Evolutionary conservation across 257 asterid species (phyloP).

Genomic region (Hygrophila difformis): DNA sequence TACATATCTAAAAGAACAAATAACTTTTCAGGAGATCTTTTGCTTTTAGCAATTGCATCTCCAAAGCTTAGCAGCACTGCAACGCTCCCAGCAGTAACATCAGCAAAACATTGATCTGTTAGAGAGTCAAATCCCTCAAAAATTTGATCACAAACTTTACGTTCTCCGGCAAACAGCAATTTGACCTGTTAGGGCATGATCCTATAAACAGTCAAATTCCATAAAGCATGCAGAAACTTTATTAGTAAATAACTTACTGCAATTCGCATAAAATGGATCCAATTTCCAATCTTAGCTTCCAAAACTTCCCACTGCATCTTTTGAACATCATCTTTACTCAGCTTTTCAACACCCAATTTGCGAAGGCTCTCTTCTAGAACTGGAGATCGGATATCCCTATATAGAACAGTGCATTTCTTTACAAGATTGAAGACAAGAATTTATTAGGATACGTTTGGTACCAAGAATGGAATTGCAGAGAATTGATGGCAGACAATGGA

Average conservation of each 20-base stretch:
- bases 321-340: conserved; percentile 96
- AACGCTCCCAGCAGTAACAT: conserved; percentile 86
- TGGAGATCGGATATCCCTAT: conserved; percentile 81
- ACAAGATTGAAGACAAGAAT: neutral
- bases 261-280: conserved; percentile 99
- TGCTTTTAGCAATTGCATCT: conserved; percentile 97
- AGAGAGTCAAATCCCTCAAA: conserved; percentile 81
- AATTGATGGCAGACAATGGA: too few relatives aligned
- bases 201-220: conserved; percentile 12
- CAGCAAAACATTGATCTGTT: conserved; percentile 91
- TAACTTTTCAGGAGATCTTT: conserved; percentile 95
- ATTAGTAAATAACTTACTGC: conserved; percentile 51
- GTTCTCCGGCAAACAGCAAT: conserved; percentile 91
- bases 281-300: conserved; percentile 97
- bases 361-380: conserved; percentile 96
- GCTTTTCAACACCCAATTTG: conserved; percentile 95
- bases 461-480: too few relatives aligned
- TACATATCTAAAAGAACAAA: conserved; percentile 97
- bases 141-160: conserved; percentile 91
- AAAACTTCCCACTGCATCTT: conserved; percentile 99
- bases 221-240: conserved; percentile 6
- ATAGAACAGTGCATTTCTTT: conserved; percentile 9
- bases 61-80: conserved; percentile 96
- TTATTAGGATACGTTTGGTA: too few relatives aligned
- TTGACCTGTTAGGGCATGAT: conserved; percentile 59